phyloP scores from a whole-genome alignment of 169 alveolate species.

The Cryptosporidium xiaoi region DNA sequence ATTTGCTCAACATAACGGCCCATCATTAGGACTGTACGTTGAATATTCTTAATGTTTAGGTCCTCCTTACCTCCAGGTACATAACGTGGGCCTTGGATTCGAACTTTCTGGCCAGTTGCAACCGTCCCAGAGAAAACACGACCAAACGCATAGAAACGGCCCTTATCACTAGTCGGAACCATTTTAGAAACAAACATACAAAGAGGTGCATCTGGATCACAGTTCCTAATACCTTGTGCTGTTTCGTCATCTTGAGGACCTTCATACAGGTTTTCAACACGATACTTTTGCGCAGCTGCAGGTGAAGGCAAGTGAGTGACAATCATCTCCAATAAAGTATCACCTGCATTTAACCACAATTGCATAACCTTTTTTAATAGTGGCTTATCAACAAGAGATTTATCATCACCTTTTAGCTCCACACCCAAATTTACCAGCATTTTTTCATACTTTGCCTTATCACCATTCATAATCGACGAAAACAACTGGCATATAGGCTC shows the following conservation, averaged over 20 bases:
- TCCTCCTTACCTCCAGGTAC: slow-evolving; percentile 98
- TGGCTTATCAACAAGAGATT: slow-evolving; percentile 94
- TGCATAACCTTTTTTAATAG: slow-evolving; percentile 97
- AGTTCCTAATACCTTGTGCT: slow-evolving; percentile 95
- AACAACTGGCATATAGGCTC: slow-evolving; percentile 97
- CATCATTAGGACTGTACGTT: slow-evolving; percentile 99
- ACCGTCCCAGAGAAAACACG: slow-evolving; percentile 99
- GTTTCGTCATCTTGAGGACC: slow-evolving; percentile 99
- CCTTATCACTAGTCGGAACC: slow-evolving; percentile 99
- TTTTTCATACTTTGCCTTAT: slow-evolving; percentile 91
- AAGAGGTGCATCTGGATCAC: slow-evolving; percentile 98
- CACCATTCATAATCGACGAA: slow-evolving; percentile 92
- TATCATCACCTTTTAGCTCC: slow-evolving; percentile 95
- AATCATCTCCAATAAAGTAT: slow-evolving; percentile 97
- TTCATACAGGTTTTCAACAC: slow-evolving; percentile 97
- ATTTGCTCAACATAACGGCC: slow-evolving; percentile 96
- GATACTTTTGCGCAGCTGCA: slow-evolving; percentile 96
- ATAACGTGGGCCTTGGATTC: slow-evolving; percentile 99
- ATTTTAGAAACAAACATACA: slow-evolving; percentile 99
- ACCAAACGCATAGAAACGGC: slow-evolving; percentile 99
- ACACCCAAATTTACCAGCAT: slow-evolving; percentile 93
- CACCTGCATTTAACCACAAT: slow-evolving; percentile 99
- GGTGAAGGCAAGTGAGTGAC: slow-evolving; percentile 99
- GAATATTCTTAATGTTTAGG: slow-evolving; percentile 93
- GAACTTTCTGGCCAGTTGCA: slow-evolving; percentile 97